Conservation (phyloP, 306 rosid genomes). For the Cicer cuneatum region DNA sequence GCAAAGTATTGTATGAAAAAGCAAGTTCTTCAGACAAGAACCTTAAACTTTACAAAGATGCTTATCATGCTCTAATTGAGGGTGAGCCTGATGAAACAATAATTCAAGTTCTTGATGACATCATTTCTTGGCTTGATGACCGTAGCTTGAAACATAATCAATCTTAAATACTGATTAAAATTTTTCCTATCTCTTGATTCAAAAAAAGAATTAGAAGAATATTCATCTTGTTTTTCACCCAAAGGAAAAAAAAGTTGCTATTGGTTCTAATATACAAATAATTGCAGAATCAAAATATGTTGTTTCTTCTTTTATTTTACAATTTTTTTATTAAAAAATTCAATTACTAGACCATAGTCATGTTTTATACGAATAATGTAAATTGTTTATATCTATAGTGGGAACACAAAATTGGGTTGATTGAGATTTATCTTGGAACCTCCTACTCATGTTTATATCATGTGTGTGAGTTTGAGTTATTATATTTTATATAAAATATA, state of each 20-base stretch:
- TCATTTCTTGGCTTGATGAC: constrained; percentile 80
- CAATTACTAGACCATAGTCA: not conserved
- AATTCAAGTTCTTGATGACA: constrained; percentile 60
- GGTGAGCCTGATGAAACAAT: constrained; percentile 92
- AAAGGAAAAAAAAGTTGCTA: not conserved
- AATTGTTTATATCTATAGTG: not conserved
- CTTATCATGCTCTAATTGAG: constrained; percentile 85
- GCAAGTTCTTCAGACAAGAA: constrained; percentile 81
- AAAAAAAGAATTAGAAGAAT: not conserved
- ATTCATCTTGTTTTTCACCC: constrained; percentile 20
- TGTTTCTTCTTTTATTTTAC: constrained; percentile 4
- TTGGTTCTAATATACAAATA: not conserved
- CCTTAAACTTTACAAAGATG: constrained; percentile 72
- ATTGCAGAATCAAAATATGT: constrained; percentile 18
- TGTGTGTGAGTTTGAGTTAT: too few relatives aligned
- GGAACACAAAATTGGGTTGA: not conserved
- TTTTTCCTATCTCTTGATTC: too few relatives aligned
- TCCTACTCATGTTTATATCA: too few relatives aligned
- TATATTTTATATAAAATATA: too few relatives aligned
- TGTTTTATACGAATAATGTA: constrained; percentile 30
- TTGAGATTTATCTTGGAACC: not conserved
- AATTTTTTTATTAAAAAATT: not conserved
- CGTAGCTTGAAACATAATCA: constrained; percentile 44
- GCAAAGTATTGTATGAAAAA: constrained; percentile 79
- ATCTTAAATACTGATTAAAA: constrained; percentile 19